Percentiles rank a stretch among this genome's conserved stretches.
These are phyloP conservation scores for Trichoderma koningii DNA, from an alignment of 2,329 filamentous ascomycete genomes.

Conservation along the genomic window DNA sequence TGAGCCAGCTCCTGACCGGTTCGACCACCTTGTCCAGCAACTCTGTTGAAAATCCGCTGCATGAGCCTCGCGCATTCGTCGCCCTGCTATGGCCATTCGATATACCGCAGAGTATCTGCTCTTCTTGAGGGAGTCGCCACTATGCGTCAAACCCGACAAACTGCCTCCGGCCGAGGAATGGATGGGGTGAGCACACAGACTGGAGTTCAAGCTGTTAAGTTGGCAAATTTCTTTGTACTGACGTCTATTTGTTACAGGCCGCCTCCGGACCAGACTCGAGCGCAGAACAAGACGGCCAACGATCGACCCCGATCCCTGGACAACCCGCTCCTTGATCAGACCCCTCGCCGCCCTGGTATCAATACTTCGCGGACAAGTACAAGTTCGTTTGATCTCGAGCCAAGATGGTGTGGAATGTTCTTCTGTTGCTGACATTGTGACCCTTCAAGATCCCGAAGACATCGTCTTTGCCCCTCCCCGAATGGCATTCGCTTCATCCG, in stretches of 20 bases:
- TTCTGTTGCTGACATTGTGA: slow-evolving; percentile 15
- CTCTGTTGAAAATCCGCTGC: slow-evolving; percentile 33
- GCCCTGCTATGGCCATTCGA: slow-evolving; percentile 56
- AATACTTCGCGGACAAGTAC: slow-evolving; percentile 59
- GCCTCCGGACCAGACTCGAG: slow-evolving; percentile 49
- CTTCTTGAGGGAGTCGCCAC: slow-evolving; percentile 75
- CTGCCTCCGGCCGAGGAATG: slow-evolving; percentile 88
- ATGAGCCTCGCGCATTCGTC: slow-evolving; percentile 44
- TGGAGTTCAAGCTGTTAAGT: slow-evolving; percentile 36
- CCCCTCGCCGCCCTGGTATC: slow-evolving; percentile 53
- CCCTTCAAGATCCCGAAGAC: slow-evolving; percentile 66
- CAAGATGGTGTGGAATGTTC: neutral
- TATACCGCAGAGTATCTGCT: slow-evolving; percentile 79
- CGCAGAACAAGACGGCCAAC: slow-evolving; percentile 47
- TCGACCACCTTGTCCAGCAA: slow-evolving; percentile 11
- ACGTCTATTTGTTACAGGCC: slow-evolving; percentile 38
- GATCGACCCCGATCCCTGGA: slow-evolving; percentile 52
- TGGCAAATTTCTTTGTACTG: slow-evolving; percentile 1
- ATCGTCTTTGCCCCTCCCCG: slow-evolving; percentile 84
- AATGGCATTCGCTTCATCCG: slow-evolving; percentile 73
- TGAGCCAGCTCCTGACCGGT: neutral
- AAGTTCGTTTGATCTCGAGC: slow-evolving; percentile 48
- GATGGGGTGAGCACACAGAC: slow-evolving; percentile 84
- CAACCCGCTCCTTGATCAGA: slow-evolving; percentile 49
- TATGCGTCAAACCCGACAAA: slow-evolving; percentile 76